Conservation (phyloP, 257 asterid species). For the Handroanthus guayacan region DNA sequence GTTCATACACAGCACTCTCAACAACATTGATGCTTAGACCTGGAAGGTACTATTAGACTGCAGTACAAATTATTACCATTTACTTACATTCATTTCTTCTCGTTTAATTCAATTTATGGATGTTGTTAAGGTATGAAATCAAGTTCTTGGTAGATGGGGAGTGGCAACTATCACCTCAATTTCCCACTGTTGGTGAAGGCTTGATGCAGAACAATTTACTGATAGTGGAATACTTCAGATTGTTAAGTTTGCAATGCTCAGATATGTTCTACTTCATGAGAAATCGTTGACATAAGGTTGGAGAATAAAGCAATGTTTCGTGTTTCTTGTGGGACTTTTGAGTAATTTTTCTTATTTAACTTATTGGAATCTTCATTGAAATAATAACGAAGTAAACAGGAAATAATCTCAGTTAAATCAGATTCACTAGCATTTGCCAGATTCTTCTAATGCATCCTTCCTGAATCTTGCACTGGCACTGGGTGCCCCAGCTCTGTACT, state of each 20-base stretch:
- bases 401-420: too few species aligned
- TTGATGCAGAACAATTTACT: constrained; percentile 75
- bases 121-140: constrained; percentile 67
- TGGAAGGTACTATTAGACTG: constrained; percentile 68
- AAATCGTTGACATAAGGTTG: too few species aligned
- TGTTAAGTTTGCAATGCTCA: constrained; percentile 14
- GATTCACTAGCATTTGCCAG: too few species aligned
- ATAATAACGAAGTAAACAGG: too few species aligned
- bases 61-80: constrained; percentile 10
- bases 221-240: constrained; percentile 62
- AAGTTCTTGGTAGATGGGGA: constrained; percentile 89
- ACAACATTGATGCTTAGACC: constrained; percentile 79
- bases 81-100: background rate
- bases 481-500: too few species aligned
- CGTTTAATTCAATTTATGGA: background rate
- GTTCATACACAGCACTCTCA: constrained; percentile 70
- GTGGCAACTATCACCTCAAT: constrained; percentile 76
- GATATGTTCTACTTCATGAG: background rate
- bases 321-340: too few species aligned
- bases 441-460: too few species aligned
- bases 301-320: too few species aligned
- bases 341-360: too few species aligned
- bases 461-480: too few species aligned
- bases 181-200: constrained; percentile 83
- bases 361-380: too few species aligned